A percentile compares a stretch with the other conserved stretches of the same genome.
These are phyloP conservation scores for Alliaria petiolata DNA, from an alignment of 345 rosid genomes.

Conservation along the genomic window DNA sequence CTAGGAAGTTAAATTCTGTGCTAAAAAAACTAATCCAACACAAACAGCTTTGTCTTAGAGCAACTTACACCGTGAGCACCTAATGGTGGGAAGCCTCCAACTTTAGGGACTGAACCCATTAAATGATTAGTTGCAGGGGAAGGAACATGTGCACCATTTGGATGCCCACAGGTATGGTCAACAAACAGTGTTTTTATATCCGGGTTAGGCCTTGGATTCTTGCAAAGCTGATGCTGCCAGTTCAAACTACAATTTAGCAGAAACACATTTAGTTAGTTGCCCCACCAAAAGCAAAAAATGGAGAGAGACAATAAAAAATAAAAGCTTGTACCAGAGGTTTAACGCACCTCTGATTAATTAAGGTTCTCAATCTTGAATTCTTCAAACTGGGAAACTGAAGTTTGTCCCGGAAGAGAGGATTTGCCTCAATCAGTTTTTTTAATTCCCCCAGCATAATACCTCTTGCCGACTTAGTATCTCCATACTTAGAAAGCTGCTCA, in stretches of 20 bases:
- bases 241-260: slow-evolving; percentile 37
- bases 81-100: slow-evolving; percentile 45
- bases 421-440: slow-evolving; percentile 42
- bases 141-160: slow-evolving; percentile 45
- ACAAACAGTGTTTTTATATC: slow-evolving; percentile 51
- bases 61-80: slow-evolving; percentile 53
- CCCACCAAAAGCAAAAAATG: not conserved
- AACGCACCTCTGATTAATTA: slow-evolving; percentile 47
- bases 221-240: slow-evolving; percentile 56
- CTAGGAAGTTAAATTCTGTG: not conserved
- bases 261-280: slow-evolving; percentile 7
- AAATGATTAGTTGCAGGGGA: slow-evolving; percentile 47
- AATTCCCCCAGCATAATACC: slow-evolving; percentile 44
- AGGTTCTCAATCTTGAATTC: slow-evolving; percentile 47
- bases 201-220: slow-evolving; percentile 50
- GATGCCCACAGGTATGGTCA: slow-evolving; percentile 48
- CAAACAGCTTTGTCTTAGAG: not conserved
- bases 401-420: slow-evolving; percentile 47
- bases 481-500: slow-evolving; percentile 48
- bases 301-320: not conserved
- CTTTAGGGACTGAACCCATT: slow-evolving; percentile 47
- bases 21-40: slow-evolving; percentile 1
- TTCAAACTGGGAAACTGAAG: slow-evolving; percentile 47
- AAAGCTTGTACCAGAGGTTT: not conserved
- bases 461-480: slow-evolving; percentile 50